Evolutionary conservation across 2,329 filamentous ascomycete genomes (phyloP).

Genomic region (Cladophialophora carrionii): DNA sequence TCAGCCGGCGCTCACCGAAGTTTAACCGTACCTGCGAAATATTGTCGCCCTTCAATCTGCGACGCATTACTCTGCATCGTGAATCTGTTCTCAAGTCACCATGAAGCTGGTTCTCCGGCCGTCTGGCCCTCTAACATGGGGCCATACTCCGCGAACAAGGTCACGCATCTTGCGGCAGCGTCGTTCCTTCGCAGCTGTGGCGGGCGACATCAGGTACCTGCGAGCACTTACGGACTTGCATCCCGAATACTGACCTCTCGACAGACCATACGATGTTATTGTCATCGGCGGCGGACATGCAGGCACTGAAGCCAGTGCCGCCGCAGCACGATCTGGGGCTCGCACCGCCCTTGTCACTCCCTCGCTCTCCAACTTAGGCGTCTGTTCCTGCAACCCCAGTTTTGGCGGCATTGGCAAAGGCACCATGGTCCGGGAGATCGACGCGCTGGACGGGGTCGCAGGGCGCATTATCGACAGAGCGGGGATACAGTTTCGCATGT

Average conservation of each 20-base stretch:
- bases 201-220: constrained; percentile 31
- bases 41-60: background rate
- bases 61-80: background rate
- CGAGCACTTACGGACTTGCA: background rate
- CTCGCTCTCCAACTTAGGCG: constrained; percentile 82
- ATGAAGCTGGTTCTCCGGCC: constrained; percentile 27
- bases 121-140: constrained; percentile 33
- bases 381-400: constrained; percentile 95
- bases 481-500: constrained; percentile 86
- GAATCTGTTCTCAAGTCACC: background rate
- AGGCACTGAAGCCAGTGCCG: constrained; percentile 89
- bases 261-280: constrained; percentile 83
- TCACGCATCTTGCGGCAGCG: constrained; percentile 25
- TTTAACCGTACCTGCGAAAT: background rate
- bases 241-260: constrained; percentile 14
- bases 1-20: background rate
- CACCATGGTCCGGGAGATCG: constrained; percentile 91
- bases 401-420: constrained; percentile 99
- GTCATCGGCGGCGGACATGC: constrained; percentile 96
- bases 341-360: constrained; percentile 89
- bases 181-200: constrained; percentile 36
- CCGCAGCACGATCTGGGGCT: constrained; percentile 84
- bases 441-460: constrained; percentile 88
- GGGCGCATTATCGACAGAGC: constrained; percentile 90
- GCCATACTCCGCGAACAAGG: constrained; percentile 37